Percentiles rank a stretch among this genome's conserved stretches.
Evolutionary conservation across 768 basidiomycete genomes (phyloP).

Genomic region (Lentinula raphanica): DNA sequence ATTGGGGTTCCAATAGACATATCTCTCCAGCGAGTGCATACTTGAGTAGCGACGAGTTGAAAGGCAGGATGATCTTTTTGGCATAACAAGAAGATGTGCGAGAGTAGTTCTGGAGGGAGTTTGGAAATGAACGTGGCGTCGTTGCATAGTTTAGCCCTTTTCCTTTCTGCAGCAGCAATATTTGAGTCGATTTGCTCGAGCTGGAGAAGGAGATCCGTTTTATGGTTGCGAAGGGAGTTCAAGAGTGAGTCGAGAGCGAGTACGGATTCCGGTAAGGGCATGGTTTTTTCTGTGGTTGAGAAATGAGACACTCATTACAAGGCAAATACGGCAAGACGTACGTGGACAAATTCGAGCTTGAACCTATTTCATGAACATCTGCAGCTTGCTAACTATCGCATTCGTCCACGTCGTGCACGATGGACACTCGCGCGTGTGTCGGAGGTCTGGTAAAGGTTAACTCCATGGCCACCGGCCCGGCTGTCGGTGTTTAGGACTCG

Average conservation of each 20-base stretch:
- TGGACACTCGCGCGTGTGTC: too few species aligned
- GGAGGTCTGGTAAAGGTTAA: too few species aligned
- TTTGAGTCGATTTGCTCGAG: slow-evolving; percentile 27
- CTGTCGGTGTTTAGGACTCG: too few species aligned
- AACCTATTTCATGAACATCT: too few species aligned
- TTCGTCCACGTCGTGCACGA: too few species aligned
- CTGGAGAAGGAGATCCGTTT: slow-evolving; percentile 25
- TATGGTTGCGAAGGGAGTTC: neutral
- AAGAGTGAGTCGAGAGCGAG: neutral
- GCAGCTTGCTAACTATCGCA: too few species aligned
- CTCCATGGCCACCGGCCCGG: too few species aligned
- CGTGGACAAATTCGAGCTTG: too few species aligned
- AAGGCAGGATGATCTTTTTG: slow-evolving; percentile 22
- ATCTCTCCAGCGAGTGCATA: slow-evolving; percentile 40
- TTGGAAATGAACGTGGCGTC: slow-evolving; percentile 25
- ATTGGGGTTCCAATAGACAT: slow-evolving; percentile 34
- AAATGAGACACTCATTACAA: neutral
- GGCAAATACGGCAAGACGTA: neutral
- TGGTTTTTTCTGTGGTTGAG: neutral
- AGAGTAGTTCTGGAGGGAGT: slow-evolving; percentile 37
- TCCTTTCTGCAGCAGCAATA: slow-evolving; percentile 25
- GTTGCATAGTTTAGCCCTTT: slow-evolving; percentile 31
- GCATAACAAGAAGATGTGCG: slow-evolving; percentile 32
- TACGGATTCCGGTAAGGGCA: neutral
- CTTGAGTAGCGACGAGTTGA: slow-evolving; percentile 38